Evolutionary conservation across 192 early-diverging fungal species (phyloP).

Genomic region (Entomortierella chlamydospora): DNA sequence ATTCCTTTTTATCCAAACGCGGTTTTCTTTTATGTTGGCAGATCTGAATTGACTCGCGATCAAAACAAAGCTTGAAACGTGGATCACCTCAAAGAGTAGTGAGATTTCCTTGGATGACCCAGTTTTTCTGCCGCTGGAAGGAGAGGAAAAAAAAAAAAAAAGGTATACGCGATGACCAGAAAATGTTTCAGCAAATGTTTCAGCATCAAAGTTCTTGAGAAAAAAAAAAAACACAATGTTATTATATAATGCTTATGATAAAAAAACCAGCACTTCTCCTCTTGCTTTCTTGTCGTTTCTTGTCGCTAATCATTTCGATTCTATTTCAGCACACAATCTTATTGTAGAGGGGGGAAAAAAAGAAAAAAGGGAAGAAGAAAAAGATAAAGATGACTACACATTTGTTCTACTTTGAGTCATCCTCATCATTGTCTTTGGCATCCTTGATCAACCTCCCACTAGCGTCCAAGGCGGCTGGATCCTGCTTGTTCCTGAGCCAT

Average conservation of each 20-base stretch:
- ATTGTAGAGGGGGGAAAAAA: background rate
- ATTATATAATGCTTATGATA: constrained; percentile 4
- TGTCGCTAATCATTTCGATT: background rate
- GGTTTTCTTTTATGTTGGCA: background rate
- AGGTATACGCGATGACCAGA: background rate
- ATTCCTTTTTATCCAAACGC: no score
- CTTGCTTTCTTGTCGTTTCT: background rate
- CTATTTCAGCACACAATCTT: background rate
- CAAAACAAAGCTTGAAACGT: no score
- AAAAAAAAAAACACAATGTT: background rate
- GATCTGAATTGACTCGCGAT: no score
- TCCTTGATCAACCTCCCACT: constrained; percentile 43
- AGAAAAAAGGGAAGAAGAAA: constrained; percentile 2
- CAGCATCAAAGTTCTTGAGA: no score
- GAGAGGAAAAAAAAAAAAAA: background rate
- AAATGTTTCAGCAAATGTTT: no score
- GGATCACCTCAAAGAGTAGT: constrained; percentile 6
- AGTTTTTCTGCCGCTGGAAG: background rate
- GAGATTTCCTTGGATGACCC: background rate
- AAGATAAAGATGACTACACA: background rate
- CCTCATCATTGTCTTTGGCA: constrained; percentile 20
- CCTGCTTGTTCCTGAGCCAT: constrained; percentile 80
- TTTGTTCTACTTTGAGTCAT: constrained; percentile 15
- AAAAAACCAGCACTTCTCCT: background rate
- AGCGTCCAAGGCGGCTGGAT: constrained; percentile 27